A percentile compares a stretch with the other conserved stretches of the same genome.
Evolutionary conservation across 345 rosid genomes (phyloP).

Genomic region (Pseudoturritis turrita): DNA sequence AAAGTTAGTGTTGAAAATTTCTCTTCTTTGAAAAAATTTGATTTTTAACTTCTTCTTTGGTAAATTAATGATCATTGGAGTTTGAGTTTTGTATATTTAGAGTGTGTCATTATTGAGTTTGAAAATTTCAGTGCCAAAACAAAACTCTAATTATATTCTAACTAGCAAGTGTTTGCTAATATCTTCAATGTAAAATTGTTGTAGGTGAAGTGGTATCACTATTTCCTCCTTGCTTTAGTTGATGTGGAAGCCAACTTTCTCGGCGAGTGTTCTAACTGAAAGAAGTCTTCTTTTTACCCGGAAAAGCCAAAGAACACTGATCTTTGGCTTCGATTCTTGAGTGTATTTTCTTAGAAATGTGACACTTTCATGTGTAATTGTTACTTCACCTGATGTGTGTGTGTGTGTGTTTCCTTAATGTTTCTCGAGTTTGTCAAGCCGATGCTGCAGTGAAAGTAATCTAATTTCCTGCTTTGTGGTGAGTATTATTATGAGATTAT

Average conservation of each 20-base stretch:
- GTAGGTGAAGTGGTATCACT: conserved; percentile 89
- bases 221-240: conserved; percentile 62
- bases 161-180: not conserved
- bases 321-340: not conserved
- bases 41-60: not conserved
- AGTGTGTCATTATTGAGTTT: not conserved
- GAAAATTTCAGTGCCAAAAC: too few relatives aligned
- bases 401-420: too few relatives aligned
- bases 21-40: not conserved
- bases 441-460: not conserved
- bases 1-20: conserved; percentile 35
- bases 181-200: conserved; percentile 15
- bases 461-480: not conserved
- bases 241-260: conserved; percentile 93
- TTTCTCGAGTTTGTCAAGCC: too few relatives aligned
- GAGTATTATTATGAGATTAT: too few relatives aligned
- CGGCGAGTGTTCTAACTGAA: conserved; percentile 45
- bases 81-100: too few relatives aligned
- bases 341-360: not conserved
- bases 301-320: too few relatives aligned
- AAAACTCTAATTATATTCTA: not conserved
- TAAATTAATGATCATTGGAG: not conserved
- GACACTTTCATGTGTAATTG: not conserved
- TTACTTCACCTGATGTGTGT: too few relatives aligned
- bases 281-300: not conserved